Conservation (phyloP, 2,329 filamentous ascomycete genomes). For the Fusarium cicatricum region DNA sequence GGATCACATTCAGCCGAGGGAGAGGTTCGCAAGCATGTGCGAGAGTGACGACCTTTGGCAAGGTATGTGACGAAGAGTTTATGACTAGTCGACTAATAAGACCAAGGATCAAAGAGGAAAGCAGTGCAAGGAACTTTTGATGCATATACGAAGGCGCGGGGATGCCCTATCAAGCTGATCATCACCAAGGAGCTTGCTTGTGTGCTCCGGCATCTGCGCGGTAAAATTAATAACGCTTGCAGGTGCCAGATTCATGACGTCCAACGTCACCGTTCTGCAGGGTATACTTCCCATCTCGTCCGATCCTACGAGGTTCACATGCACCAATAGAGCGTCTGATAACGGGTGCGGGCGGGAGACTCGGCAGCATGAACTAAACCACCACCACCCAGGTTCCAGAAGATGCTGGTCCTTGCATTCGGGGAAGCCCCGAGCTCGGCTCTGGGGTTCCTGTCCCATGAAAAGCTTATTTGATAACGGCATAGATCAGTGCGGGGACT, state of each 20-base stretch:
- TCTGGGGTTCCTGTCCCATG: neutral
- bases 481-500: constrained; percentile 23
- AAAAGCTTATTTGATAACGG: constrained; percentile 26
- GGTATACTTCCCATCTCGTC: neutral
- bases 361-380: constrained; percentile 10
- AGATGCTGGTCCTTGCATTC: neutral
- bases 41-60: constrained; percentile 5
- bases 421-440: neutral
- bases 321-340: neutral
- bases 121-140: constrained; percentile 20
- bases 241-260: neutral
- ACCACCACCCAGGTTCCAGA: neutral
- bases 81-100: neutral
- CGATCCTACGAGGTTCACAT: neutral
- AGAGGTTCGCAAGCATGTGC: constrained; percentile 23
- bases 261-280: neutral
- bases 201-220: neutral
- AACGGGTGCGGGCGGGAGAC: constrained; percentile 7
- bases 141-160: neutral
- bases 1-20: constrained; percentile 18
- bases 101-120: neutral
- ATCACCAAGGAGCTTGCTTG: neutral
- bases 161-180: neutral
- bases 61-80: constrained; percentile 1
- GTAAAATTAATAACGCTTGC: neutral